phyloP scores from a whole-genome alignment of 2,329 filamentous ascomycete genomes.

The Hypomyces perniciosus region DNA sequence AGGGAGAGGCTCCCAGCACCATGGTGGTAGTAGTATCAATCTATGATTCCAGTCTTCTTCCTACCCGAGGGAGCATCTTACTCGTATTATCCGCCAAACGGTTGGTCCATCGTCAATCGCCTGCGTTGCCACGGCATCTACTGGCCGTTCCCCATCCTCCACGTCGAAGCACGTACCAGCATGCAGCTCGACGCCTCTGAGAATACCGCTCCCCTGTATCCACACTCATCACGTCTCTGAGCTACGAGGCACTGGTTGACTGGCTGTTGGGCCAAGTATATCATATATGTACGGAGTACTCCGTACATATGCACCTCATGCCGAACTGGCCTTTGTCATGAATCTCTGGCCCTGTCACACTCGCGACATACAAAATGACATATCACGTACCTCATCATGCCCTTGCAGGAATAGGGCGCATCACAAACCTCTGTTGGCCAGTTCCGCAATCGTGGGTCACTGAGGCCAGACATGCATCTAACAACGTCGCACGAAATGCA shows the following conservation, averaged over 20 bases:
- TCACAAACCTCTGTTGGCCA: constrained; percentile 3
- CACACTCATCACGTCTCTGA: constrained; percentile 1
- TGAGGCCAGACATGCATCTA: neutral
- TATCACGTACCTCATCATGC: constrained; percentile 2
- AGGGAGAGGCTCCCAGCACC: too few species aligned
- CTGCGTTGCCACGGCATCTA: neutral
- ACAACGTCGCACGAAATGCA: neutral
- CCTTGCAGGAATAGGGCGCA: constrained; percentile 6
- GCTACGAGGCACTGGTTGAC: constrained; percentile 11
- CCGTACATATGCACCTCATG: neutral
- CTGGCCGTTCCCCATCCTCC: neutral
- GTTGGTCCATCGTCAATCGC: neutral
- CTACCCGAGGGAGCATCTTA: too few species aligned
- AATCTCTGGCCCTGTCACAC: constrained; percentile 4
- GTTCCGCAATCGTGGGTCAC: constrained; percentile 3
- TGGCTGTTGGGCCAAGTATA: neutral
- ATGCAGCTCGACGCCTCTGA: constrained; percentile 1
- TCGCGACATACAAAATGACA: constrained; percentile 5
- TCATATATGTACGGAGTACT: neutral
- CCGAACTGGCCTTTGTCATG: neutral
- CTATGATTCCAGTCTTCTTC: too few species aligned
- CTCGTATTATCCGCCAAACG: neutral
- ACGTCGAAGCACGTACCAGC: neutral
- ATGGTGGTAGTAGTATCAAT: too few species aligned
- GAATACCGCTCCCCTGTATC: constrained; percentile 3